These are phyloP conservation scores for Myriosclerotinia scirpicola DNA, from an alignment of 2,329 filamentous ascomycete species.

Conservation along the genomic window DNA sequence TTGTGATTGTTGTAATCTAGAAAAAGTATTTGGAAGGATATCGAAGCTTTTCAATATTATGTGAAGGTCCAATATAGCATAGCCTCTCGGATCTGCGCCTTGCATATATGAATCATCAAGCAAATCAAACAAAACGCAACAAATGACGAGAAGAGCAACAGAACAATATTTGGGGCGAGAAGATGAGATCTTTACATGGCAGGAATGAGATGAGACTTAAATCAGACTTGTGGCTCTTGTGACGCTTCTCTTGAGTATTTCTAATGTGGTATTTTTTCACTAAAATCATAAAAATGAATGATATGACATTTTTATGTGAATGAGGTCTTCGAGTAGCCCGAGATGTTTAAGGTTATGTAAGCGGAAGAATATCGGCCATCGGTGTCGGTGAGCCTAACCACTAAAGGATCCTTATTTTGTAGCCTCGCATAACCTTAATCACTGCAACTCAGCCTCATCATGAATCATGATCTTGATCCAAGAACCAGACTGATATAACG, in stretches of 20 bases:
- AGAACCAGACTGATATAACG: no score
- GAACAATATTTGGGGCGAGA: neutral
- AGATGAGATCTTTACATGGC: neutral
- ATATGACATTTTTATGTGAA: no score
- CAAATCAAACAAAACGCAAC: neutral
- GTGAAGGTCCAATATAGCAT: neutral
- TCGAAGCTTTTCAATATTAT: conserved; percentile 1
- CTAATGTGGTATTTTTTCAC: no score
- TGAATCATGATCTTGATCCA: no score
- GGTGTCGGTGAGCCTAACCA: no score
- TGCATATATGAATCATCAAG: conserved; percentile 1
- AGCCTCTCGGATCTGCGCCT: conserved; percentile 16
- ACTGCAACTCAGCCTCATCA: no score
- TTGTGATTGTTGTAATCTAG: neutral
- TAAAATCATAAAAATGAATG: no score
- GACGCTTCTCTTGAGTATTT: neutral
- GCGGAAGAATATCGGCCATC: no score
- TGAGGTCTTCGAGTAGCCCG: no score
- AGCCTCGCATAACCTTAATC: no score
- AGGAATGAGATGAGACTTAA: neutral
- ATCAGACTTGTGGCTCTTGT: neutral
- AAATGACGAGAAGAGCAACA: neutral
- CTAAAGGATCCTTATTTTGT: no score
- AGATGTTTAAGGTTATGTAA: no score
- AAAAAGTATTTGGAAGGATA: neutral